Percentiles rank a stretch among this genome's conserved stretches.
These are phyloP conservation scores for Cercospora zeina DNA, from an alignment of 2,329 filamentous ascomycete species.

Conservation along the genomic window DNA sequence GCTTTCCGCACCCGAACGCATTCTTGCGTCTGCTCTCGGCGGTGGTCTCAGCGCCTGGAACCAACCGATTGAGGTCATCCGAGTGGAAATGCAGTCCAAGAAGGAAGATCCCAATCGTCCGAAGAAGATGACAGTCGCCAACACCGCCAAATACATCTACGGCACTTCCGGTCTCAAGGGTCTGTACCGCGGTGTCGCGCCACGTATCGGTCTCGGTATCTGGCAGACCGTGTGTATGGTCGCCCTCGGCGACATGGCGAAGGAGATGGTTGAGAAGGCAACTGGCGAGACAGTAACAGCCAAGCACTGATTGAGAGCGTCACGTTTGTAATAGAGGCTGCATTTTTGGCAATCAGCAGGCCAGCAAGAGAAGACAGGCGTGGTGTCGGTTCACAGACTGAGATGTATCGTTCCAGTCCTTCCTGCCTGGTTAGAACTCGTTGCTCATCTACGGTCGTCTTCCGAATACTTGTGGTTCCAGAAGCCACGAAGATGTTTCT, in stretches of 20 bases:
- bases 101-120: conserved; percentile 95
- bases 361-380: background rate
- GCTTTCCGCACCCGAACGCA: conserved; percentile 80
- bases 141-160: conserved; percentile 83
- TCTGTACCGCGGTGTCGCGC: conserved; percentile 91
- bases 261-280: conserved; percentile 65
- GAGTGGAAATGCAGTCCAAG: conserved; percentile 99
- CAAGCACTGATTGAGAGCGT: conserved; percentile 56
- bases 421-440: background rate
- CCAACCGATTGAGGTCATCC: conserved; percentile 99
- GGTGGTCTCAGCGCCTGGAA: conserved; percentile 98
- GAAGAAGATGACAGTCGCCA: conserved; percentile 97
- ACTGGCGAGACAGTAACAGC: conserved; percentile 64
- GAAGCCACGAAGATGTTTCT: conserved; percentile 56
- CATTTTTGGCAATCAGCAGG: background rate
- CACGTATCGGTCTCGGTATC: conserved; percentile 89
- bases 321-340: background rate
- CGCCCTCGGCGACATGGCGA: conserved; percentile 83
- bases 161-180: conserved; percentile 81
- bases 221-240: conserved; percentile 99
- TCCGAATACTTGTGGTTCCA: conserved; percentile 53
- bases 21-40: conserved; percentile 79
- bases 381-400: too few species aligned
- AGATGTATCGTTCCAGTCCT: too few species aligned
- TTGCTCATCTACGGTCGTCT: conserved; percentile 44